Evolutionary conservation across 2,329 filamentous ascomycete genomes (phyloP), one percentile per base, ranked within the genome.

Genomic region (Xylaria sp.): DNA sequence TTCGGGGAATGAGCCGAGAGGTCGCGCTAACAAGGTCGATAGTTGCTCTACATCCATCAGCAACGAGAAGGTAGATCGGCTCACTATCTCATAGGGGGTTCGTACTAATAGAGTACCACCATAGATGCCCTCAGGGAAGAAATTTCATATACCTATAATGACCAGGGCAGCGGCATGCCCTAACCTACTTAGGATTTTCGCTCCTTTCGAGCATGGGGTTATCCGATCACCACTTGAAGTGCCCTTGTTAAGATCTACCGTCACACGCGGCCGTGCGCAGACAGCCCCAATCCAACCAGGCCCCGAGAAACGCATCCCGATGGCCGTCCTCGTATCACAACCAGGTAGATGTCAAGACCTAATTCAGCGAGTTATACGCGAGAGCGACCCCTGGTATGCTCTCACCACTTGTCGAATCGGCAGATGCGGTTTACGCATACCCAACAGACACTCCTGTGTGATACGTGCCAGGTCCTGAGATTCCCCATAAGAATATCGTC

Each of bases 181-280:
- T 31, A 42, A 33, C 53, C 37, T 37, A 52, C 28, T 9, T 31
- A 31, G 28, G 46, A 51, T 31, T 38, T 46, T 60, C 19, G 33
- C 52, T 38, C 35, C 23, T 47, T n/a, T 31, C 50, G 43, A 40
- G 51, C 56, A 63, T 60, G 51, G 55, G 53, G 23, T 45, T 50
- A 23, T 40, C 46, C 46, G 51, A 52, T 50, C 45, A 50, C 25
- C 25, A 45, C 40, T 38, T 21, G 38, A 25, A 17, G 21, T 47
- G 47, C 42, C 61, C 56, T 60, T 59, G 61, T 52, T 56, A 51
- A 51, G 58, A 64, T 61, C 58, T 61, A 17, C 58, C 58, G 54
- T 62, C 58, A 64, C 52, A 57, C 45, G 50, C 58, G 62, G 40
- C 58, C 54, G 58, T 64, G 61, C 61, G 53, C 57, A 38, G 33